Conservation (phyloP, 345 rosid species). For the Populus euphratica region DNA sequence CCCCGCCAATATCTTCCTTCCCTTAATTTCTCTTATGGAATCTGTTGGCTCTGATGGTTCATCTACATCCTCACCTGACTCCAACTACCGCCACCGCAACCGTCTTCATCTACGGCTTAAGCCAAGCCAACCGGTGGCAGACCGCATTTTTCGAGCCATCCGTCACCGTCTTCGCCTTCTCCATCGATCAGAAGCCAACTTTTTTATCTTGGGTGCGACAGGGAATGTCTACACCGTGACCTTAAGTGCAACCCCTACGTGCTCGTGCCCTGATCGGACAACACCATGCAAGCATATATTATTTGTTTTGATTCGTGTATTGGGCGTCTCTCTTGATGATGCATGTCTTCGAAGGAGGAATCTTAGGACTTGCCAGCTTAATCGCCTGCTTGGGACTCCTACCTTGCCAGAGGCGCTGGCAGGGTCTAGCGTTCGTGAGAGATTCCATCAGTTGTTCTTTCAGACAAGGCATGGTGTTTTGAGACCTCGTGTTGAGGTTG, state of each 20-base stretch:
- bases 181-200: constrained; percentile 50
- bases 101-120: constrained; percentile 21
- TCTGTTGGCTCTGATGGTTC: constrained; percentile 43
- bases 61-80: background rate
- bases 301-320: constrained; percentile 64
- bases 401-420: constrained; percentile 51
- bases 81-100: constrained; percentile 1
- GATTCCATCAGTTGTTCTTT: constrained; percentile 58
- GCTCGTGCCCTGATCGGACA: constrained; percentile 86
- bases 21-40: constrained; percentile 35
- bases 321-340: constrained; percentile 65
- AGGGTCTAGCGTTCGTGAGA: constrained; percentile 42
- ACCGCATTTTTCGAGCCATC: constrained; percentile 64
- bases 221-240: constrained; percentile 82
- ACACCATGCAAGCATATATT: constrained; percentile 83
- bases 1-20: too few species aligned
- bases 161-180: constrained; percentile 65
- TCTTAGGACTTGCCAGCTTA: constrained; percentile 59
- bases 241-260: constrained; percentile 49
- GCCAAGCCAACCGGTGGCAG: constrained; percentile 47
- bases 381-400: constrained; percentile 43
- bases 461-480: constrained; percentile 6
- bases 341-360: constrained; percentile 55
- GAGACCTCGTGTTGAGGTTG: constrained; percentile 6
- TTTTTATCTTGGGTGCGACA: constrained; percentile 78